A percentile compares a stretch with the other conserved stretches of the same genome.
These are phyloP conservation scores for Mycosphaerella sp. DNA, from an alignment of 2,329 filamentous ascomycete genomes.

Conservation along the genomic window DNA sequence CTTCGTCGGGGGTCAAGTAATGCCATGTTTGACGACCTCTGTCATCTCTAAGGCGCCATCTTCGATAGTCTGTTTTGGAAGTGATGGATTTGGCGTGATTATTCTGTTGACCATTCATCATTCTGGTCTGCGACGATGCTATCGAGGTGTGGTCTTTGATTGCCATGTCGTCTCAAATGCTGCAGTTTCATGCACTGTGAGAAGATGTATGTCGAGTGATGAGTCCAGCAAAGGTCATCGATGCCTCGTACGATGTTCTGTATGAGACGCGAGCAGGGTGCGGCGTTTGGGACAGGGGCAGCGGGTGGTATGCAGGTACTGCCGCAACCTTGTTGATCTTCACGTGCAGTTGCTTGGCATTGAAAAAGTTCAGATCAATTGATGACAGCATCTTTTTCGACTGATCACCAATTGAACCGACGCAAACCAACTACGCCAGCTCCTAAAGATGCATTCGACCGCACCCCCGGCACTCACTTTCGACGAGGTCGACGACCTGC, in stretches of 20 bases:
- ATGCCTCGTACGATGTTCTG: constrained; percentile 8
- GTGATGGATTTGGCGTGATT: constrained; percentile 17
- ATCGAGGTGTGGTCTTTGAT: constrained; percentile 9
- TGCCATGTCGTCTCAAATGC: constrained; percentile 5
- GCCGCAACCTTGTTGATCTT: constrained; percentile 5
- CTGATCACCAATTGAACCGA: neutral
- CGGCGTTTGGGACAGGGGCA: neutral
- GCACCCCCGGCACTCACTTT: constrained; percentile 48
- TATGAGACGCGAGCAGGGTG: neutral
- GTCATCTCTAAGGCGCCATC: constrained; percentile 82
- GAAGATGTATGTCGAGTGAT: neutral
- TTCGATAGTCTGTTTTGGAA: constrained; percentile 61
- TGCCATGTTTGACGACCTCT: constrained; percentile 88
- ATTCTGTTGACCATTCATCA: constrained; percentile 20
- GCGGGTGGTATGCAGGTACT: constrained; percentile 6
- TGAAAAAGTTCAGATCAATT: neutral
- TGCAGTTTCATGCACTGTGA: neutral
- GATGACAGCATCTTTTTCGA: too few species aligned
- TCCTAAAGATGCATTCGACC: constrained; percentile 10
- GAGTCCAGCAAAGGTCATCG: neutral
- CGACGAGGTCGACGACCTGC: constrained; percentile 83
- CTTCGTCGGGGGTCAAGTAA: constrained; percentile 69
- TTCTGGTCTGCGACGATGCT: constrained; percentile 4
- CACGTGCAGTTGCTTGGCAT: neutral
- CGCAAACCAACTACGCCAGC: neutral